These are phyloP conservation scores for Monilinia fructicola DNA, from an alignment of 2,329 filamentous ascomycete species.

Conservation along the genomic window DNA sequence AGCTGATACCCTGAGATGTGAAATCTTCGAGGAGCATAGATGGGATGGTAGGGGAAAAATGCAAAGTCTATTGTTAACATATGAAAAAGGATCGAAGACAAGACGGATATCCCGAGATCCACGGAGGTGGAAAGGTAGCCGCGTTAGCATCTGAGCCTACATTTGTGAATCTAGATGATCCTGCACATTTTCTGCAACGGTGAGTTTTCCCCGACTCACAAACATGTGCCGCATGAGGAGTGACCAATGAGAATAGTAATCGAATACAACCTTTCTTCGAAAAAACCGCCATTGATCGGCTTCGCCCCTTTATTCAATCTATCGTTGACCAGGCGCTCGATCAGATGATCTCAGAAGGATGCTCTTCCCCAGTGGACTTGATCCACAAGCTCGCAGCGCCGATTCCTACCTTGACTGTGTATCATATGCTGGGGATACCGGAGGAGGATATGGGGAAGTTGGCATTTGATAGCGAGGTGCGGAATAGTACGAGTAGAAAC, in stretches of 20 bases:
- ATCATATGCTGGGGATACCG: constrained; percentile 6
- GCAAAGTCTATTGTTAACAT: background rate
- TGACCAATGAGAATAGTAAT: background rate
- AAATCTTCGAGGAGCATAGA: background rate
- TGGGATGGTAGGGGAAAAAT: too few relatives aligned
- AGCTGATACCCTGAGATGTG: background rate
- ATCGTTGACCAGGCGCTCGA: constrained; percentile 48
- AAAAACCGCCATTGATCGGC: constrained; percentile 42
- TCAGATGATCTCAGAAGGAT: constrained; percentile 43
- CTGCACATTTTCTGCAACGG: constrained; percentile 49
- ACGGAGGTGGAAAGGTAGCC: constrained; percentile 48
- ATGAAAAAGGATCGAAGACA: constrained; percentile 42
- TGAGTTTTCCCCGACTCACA: constrained; percentile 24
- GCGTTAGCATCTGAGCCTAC: constrained; percentile 49
- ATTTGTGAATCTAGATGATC: constrained; percentile 53
- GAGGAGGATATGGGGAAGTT: constrained; percentile 41
- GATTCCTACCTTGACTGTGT: constrained; percentile 43
- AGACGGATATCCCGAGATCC: constrained; percentile 50
- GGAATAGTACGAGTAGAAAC: constrained; percentile 14
- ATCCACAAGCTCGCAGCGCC: constrained; percentile 50
- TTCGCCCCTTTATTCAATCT: constrained; percentile 49
- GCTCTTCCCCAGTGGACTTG: constrained; percentile 46
- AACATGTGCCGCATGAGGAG: too few relatives aligned
- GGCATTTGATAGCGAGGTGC: background rate
- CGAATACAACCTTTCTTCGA: constrained; percentile 47